Evolutionary conservation across 768 basidiomycete species (phyloP).

Genomic region (Inosperma sp.): DNA sequence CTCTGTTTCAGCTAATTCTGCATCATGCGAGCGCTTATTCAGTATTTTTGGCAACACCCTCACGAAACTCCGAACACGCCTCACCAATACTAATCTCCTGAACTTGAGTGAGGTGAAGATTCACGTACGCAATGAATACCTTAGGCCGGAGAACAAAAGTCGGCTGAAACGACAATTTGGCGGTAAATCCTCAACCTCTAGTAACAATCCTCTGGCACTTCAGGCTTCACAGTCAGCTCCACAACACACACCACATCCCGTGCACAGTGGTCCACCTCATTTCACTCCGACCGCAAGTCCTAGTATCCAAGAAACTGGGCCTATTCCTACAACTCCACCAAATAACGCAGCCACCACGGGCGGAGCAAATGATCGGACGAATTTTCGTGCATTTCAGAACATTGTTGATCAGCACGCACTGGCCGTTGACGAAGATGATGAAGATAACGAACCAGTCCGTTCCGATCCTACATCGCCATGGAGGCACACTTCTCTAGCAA

Average conservation of each 20-base stretch:
- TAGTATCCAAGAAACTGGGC: too few relatives aligned
- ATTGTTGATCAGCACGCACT: not conserved
- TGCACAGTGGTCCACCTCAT: too few relatives aligned
- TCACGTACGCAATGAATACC: conserved; percentile 1
- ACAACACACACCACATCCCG: too few relatives aligned
- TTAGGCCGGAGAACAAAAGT: not conserved
- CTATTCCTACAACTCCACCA: too few relatives aligned
- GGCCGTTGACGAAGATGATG: not conserved
- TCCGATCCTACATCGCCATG: not conserved
- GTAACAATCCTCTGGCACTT: not conserved
- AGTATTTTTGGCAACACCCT: conserved; percentile 25
- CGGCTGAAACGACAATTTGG: not conserved
- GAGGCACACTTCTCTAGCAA: not conserved
- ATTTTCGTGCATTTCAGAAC: not conserved
- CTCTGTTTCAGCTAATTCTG: conserved; percentile 27
- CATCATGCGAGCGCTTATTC: conserved; percentile 28
- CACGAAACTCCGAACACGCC: conserved; percentile 17
- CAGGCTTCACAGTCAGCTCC: too few relatives aligned
- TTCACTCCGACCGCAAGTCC: too few relatives aligned
- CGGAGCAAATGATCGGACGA: too few relatives aligned
- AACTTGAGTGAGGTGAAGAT: not conserved
- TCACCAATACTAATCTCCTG: not conserved
- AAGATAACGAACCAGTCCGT: not conserved
- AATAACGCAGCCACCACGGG: too few relatives aligned
- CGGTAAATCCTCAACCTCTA: not conserved